Base-by-base conservation (phyloP, 75 land plant genomes). In the Ceratopteris richardii region DNA sequence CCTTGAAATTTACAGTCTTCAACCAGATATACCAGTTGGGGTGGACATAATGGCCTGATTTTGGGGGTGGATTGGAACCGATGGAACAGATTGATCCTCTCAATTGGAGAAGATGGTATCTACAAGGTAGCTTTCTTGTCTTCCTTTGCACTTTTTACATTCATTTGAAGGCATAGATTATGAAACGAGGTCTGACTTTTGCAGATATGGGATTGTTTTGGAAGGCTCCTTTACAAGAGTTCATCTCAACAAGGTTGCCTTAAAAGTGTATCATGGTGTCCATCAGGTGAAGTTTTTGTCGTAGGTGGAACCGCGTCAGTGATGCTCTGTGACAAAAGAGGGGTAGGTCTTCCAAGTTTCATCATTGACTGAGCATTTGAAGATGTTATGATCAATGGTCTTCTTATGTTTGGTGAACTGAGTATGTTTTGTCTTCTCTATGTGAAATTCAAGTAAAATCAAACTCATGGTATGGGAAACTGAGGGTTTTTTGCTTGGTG, bases 151-250 rank as follows among this genome's bases (percentile, higher is more conserved):
- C 23, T 10, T 57, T 31, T 1, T 29, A 63, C 9, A n/a, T 1
- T 63, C 9, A 29, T 42, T 23, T 44, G 19, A 4, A 25, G 16
- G 27, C n/a, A 1, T 42, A 1, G 13, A 7, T 2, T 44, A 12
- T 61, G 9, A 50, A 16, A 61, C 47, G n/a, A 39, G 47, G 16
- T 44, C 21, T 40, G 9, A 21, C 14, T 14, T 46, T 29, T 57
- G 29, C 57, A 73, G 76, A 59, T 73, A 19, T 73, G 76, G 76
- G 76, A 73, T 44, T 73, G 64, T 46, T 61, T 68, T 66, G 76
- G 76, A 30, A 66, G 76, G 25, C 30, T 66, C 23, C 33, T 61
- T 16, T 73, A 54, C 55, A 44, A 54, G 37, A 66, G 76, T 37
- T 7, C 44, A 21, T 52, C 57, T 54, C 25, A 46, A 29, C 60